Evolutionary conservation across 805 yeast genomes (phyloP).

Genomic region (Jamesozyma piceae): DNA sequence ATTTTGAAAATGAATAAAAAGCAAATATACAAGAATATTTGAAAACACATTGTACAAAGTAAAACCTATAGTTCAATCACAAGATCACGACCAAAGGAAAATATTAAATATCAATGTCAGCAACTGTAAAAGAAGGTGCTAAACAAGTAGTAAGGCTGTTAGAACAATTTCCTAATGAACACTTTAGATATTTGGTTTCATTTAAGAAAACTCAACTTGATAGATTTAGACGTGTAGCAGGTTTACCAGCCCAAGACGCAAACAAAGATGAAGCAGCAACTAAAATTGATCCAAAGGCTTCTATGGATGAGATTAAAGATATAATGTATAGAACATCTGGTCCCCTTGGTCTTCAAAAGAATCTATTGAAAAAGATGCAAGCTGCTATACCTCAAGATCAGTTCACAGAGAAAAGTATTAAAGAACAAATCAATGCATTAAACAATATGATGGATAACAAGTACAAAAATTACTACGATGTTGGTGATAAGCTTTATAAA

Average conservation of each 20-base stretch:
- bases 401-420: constrained; percentile 40
- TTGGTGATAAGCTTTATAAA: constrained; percentile 53
- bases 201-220: constrained; percentile 60
- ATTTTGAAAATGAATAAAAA: too few species aligned
- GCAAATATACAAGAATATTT: too few species aligned
- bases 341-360: constrained; percentile 39
- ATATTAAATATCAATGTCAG: too few species aligned
- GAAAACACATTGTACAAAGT: background rate
- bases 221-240: constrained; percentile 45
- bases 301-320: constrained; percentile 35
- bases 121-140: constrained; percentile 39
- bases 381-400: constrained; percentile 38
- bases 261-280: constrained; percentile 27
- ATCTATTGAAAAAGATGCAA: constrained; percentile 37
- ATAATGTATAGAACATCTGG: constrained; percentile 29
- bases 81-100: background rate
- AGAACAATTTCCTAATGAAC: constrained; percentile 59
- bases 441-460: constrained; percentile 50
- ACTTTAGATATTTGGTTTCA: constrained; percentile 57
- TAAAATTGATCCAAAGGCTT: constrained; percentile 26
- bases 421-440: constrained; percentile 49
- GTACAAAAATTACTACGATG: constrained; percentile 52
- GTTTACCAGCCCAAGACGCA: constrained; percentile 28
- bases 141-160: constrained; percentile 48
- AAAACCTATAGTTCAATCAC: background rate